Evolutionary conservation across 495 filamentous ascomycete species (phyloP).

Genomic region (Hypoxylon cercidicola): DNA sequence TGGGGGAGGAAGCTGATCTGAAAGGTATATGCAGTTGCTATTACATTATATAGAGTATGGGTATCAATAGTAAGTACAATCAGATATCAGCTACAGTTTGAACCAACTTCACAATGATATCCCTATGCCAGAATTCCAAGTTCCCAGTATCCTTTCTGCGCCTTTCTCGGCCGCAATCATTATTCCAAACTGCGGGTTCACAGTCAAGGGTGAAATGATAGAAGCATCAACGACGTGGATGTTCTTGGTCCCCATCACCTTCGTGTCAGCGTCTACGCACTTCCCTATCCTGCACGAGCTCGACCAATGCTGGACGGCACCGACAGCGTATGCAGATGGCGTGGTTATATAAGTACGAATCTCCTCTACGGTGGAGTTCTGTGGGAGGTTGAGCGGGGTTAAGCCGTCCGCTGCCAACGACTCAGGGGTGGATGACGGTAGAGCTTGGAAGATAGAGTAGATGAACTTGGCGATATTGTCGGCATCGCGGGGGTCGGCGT

Average conservation of each 20-base stretch:
- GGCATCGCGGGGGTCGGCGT: slow-evolving; percentile 49
- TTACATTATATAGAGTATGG: slow-evolving; percentile 6
- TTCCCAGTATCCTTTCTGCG: slow-evolving; percentile 48
- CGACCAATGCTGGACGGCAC: slow-evolving; percentile 54
- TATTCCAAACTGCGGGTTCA: slow-evolving; percentile 55
- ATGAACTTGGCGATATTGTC: slow-evolving; percentile 55
- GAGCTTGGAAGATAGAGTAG: slow-evolving; percentile 48
- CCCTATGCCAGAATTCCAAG: slow-evolving; percentile 14
- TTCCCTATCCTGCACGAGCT: slow-evolving; percentile 51
- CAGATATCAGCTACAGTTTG: not conserved
- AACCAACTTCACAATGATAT: not conserved
- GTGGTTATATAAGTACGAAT: slow-evolving; percentile 53
- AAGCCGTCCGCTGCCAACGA: slow-evolving; percentile 38
- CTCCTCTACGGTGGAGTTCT: slow-evolving; percentile 45
- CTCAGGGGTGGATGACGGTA: slow-evolving; percentile 45
- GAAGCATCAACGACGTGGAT: slow-evolving; percentile 54
- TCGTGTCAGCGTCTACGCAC: slow-evolving; percentile 50
- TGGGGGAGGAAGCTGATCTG: not conserved
- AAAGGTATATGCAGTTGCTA: slow-evolving; percentile 5
- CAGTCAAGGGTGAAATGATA: slow-evolving; percentile 50
- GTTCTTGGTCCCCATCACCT: slow-evolving; percentile 49
- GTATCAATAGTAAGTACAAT: slow-evolving; percentile 7
- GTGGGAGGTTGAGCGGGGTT: slow-evolving; percentile 50
- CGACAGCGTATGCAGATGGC: slow-evolving; percentile 48
- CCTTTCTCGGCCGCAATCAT: slow-evolving; percentile 55